A percentile compares a stretch with the other conserved stretches of the same genome.
Conservation (phyloP, 306 rosid species). For the Cucurbita moschata region DNA sequence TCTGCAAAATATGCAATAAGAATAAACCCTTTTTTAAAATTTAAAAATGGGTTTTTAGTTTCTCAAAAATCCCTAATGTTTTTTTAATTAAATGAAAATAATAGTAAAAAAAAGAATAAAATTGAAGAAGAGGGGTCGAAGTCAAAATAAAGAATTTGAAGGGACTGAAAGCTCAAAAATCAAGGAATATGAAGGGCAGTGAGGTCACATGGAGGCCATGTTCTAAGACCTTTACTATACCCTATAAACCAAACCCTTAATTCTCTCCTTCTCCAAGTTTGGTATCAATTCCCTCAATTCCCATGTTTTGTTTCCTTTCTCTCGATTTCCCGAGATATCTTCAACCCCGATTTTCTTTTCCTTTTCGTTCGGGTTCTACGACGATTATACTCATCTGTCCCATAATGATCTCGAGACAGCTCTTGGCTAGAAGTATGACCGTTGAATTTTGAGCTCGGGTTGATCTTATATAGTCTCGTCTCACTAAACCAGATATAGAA, state of each 20-base stretch:
- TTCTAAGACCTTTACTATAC: background rate
- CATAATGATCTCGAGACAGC: no score
- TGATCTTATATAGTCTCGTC: no score
- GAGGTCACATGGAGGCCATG: constrained; percentile 10
- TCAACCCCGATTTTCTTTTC: background rate
- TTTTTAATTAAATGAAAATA: background rate
- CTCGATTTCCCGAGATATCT: background rate
- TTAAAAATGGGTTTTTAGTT: background rate
- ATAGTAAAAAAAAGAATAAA: background rate
- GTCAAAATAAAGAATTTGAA: background rate
- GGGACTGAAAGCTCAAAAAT: background rate
- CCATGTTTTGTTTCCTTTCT: background rate
- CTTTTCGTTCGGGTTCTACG: no score
- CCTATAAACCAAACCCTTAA: background rate
- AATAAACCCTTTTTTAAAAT: background rate
- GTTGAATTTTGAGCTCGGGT: no score
- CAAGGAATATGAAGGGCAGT: constrained; percentile 7
- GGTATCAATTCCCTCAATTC: background rate
- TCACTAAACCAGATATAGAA: background rate
- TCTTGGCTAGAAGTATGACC: no score
- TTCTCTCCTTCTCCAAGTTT: background rate
- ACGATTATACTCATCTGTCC: no score
- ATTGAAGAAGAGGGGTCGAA: background rate
- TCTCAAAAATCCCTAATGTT: background rate
- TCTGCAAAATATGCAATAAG: background rate